A percentile compares a stretch with the other conserved stretches of the same genome.
These are phyloP conservation scores for Auricularia heimuer DNA, from an alignment of 768 basidiomycete species.

Conservation along the genomic window DNA sequence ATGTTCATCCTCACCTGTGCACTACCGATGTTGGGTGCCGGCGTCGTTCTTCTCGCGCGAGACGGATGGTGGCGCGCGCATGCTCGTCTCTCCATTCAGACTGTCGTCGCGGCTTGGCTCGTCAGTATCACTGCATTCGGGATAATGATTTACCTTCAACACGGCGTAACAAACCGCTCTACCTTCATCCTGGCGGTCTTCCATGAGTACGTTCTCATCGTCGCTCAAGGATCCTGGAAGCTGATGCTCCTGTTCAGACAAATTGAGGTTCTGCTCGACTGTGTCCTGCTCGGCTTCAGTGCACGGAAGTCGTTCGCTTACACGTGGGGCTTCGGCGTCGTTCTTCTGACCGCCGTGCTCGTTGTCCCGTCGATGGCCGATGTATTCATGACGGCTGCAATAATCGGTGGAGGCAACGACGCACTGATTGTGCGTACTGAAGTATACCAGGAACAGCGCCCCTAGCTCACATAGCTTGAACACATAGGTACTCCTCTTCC, in stretches of 20 bases:
- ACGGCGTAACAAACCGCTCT: not conserved
- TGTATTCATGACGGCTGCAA: not conserved
- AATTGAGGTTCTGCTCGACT: not conserved
- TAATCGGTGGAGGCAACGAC: not conserved
- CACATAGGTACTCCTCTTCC: not conserved
- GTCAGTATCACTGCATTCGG: not conserved
- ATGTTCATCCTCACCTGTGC: constrained; percentile 1
- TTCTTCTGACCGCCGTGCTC: not conserved
- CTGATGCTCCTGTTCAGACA: not conserved
- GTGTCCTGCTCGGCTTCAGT: not conserved
- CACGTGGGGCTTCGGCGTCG: constrained; percentile 1
- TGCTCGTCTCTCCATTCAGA: not conserved
- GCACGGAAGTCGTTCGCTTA: not conserved
- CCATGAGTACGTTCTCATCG: not conserved
- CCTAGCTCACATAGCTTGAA: not conserved
- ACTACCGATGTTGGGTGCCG: not conserved
- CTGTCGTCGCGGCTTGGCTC: not conserved
- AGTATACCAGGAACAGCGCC: not conserved
- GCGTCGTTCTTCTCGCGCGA: not conserved
- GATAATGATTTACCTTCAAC: not conserved
- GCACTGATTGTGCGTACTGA: not conserved
- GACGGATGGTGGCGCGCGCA: not conserved
- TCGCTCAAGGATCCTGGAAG: not conserved
- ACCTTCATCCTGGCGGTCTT: not conserved
- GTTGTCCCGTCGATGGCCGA: not conserved